These are phyloP conservation scores for Botrytis fragariae DNA, from an alignment of 2,329 filamentous ascomycete species.

Conservation along the genomic window DNA sequence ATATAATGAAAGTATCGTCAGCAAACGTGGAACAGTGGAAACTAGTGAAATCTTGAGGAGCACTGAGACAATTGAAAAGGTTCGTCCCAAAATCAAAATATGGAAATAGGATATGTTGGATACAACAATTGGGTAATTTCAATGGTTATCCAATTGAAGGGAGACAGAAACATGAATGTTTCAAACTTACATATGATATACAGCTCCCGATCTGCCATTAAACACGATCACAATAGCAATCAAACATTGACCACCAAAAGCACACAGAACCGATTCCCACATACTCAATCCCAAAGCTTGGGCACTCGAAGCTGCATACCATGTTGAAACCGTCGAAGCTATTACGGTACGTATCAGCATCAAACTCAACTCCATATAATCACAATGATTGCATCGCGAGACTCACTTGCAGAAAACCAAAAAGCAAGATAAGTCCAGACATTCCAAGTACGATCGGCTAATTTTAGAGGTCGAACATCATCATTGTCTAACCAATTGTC, in stretches of 20 bases:
- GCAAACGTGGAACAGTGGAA: not conserved
- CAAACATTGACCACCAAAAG: conserved; percentile 44
- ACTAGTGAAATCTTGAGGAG: not conserved
- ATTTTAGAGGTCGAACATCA: conserved; percentile 42
- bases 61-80: not conserved
- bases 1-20: not conserved
- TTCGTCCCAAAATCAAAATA: not conserved
- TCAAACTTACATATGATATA: conserved; percentile 42
- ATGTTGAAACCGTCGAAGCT: conserved; percentile 42
- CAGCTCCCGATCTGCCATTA: conserved; percentile 45
- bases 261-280: conserved; percentile 48
- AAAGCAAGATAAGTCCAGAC: conserved; percentile 40
- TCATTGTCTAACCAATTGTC: conserved; percentile 43
- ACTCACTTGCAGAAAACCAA: conserved; percentile 21
- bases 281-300: conserved; percentile 47
- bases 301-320: conserved; percentile 43
- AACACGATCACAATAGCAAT: conserved; percentile 44
- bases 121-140: no score
- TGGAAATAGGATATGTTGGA: not conserved
- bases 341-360: not conserved
- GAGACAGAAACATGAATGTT: not conserved
- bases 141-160: not conserved
- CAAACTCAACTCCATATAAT: not conserved
- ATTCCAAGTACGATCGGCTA: conserved; percentile 44
- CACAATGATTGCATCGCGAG: not conserved